Evolutionary conservation across 148 eudicot genomes (phyloP).

Genomic region (Oxyria digyna): DNA sequence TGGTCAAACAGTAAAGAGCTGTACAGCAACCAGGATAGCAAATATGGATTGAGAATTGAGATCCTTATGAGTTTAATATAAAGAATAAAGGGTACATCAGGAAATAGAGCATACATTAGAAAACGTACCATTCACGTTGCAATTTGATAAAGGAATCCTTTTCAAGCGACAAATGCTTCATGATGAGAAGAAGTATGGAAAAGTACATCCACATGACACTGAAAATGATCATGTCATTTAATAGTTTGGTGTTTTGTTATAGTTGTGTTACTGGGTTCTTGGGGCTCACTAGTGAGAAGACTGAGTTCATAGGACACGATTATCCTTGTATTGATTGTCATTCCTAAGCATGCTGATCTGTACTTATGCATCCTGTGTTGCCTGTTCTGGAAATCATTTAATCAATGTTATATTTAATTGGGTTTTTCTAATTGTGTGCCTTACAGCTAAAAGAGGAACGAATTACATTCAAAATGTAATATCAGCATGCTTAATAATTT

Average conservation of each 20-base stretch:
- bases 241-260: neutral
- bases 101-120: neutral
- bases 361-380: neutral
- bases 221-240: neutral
- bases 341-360: neutral
- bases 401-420: too few species aligned
- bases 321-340: constrained; percentile 1
- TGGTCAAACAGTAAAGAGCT: neutral
- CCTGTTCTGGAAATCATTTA: neutral
- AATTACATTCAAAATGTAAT: too few species aligned
- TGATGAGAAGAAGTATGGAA: neutral
- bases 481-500: neutral
- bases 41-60: neutral
- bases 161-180: neutral
- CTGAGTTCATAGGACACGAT: neutral
- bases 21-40: neutral
- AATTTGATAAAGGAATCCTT: neutral
- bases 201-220: neutral
- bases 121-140: neutral
- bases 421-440: too few species aligned
- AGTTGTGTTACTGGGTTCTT: neutral
- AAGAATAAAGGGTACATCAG: neutral
- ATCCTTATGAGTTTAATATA: neutral
- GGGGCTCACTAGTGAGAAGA: neutral
- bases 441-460: too few species aligned